A percentile compares a stretch with the other conserved stretches of the same genome.
These are phyloP conservation scores for Sugiyamaella xylanicola DNA, from an alignment of 1,139 yeast species.

Conservation along the genomic window DNA sequence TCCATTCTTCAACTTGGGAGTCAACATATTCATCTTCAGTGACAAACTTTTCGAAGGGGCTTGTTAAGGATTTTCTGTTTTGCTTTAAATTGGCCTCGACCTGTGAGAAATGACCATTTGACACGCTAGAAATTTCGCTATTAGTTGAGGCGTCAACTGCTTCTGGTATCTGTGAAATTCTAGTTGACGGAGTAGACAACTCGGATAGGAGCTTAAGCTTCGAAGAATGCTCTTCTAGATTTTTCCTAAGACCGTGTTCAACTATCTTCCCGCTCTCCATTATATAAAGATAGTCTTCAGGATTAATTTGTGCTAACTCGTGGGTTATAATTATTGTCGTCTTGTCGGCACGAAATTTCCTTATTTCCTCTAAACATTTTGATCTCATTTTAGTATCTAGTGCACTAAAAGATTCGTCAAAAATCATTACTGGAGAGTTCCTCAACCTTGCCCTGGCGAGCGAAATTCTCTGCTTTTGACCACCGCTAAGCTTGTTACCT, in stretches of 20 bases:
- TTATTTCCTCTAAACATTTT: conserved; percentile 45
- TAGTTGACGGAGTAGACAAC: not conserved
- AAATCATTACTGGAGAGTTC: conserved; percentile 69
- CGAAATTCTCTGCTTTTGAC: conserved; percentile 81
- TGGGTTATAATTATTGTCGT: conserved; percentile 86
- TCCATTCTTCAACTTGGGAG: not conserved
- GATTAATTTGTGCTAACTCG: conserved; percentile 58
- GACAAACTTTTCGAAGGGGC: not conserved
- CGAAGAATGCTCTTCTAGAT: conserved; percentile 35
- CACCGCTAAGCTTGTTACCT: conserved; percentile 73
- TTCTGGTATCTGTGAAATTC: too few species aligned
- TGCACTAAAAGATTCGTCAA: conserved; percentile 88
- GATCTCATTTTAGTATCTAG: conserved; percentile 58
- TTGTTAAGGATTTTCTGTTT: not conserved
- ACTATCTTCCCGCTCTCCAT: conserved; percentile 60
- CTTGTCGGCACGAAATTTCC: conserved; percentile 62
- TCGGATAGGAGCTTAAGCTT: conserved; percentile 3
- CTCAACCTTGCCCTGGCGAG: conserved; percentile 79
- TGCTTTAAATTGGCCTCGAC: not conserved
- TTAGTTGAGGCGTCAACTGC: too few species aligned
- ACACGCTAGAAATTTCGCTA: not conserved
- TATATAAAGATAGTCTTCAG: conserved; percentile 57
- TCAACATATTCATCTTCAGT: conserved; percentile 9
- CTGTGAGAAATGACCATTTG: not conserved
- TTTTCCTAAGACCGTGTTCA: conserved; percentile 48